phyloP scores from a whole-genome alignment of 352 stramenopile genomes.

The Phytopythium aichiense region DNA sequence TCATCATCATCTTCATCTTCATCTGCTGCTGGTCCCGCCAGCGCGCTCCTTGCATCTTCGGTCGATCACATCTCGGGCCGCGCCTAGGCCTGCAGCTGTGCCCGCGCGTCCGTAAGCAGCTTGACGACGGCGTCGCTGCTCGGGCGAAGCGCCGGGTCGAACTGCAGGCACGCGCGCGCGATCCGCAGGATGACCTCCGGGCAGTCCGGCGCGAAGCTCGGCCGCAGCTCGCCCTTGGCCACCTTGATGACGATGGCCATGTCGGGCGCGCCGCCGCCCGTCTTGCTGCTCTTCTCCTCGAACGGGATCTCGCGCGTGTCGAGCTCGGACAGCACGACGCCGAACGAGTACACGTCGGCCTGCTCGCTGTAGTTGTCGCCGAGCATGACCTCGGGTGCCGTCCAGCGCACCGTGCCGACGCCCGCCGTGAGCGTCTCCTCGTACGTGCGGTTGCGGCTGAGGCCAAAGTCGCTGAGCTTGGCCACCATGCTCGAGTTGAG shows the following conservation, averaged over 20 bases:
- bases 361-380: slow-evolving; percentile 86
- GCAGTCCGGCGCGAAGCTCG: slow-evolving; percentile 63
- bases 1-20: slow-evolving; percentile 1
- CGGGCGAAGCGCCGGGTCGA: slow-evolving; percentile 76
- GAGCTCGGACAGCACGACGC: slow-evolving; percentile 82
- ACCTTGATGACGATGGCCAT: slow-evolving; percentile 88
- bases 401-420: slow-evolving; percentile 84
- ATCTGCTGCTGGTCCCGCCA: not conserved
- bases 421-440: slow-evolving; percentile 81
- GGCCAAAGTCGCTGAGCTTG: slow-evolving; percentile 83
- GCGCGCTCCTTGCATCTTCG: not conserved
- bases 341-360: slow-evolving; percentile 87
- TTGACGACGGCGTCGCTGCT: slow-evolving; percentile 63
- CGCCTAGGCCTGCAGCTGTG: slow-evolving; percentile 40
- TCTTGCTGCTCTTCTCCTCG: slow-evolving; percentile 78
- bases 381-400: slow-evolving; percentile 84
- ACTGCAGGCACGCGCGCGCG: slow-evolving; percentile 79
- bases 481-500: slow-evolving; percentile 74
- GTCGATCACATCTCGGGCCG: not conserved
- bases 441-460: slow-evolving; percentile 81
- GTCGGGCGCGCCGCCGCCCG: slow-evolving; percentile 48
- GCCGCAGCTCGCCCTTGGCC: slow-evolving; percentile 73
- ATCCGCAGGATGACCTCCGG: slow-evolving; percentile 64
- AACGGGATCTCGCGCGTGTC: slow-evolving; percentile 87
- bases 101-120: slow-evolving; percentile 75